A percentile compares a stretch with the other conserved stretches of the same genome.
Conservation (phyloP, 164 flowering plant species). For the Santalum album region DNA sequence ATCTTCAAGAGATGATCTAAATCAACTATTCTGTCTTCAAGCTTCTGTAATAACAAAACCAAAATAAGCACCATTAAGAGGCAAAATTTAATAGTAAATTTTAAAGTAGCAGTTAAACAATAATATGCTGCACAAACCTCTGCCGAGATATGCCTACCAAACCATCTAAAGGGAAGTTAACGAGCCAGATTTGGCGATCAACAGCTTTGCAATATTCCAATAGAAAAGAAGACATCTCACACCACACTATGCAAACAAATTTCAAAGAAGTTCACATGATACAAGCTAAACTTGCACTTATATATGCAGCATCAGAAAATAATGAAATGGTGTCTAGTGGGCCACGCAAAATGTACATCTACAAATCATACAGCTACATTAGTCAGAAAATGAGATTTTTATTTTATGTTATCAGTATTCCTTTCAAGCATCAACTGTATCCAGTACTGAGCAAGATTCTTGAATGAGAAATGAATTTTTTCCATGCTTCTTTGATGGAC, state of each 20-base stretch:
- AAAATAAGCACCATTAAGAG: constrained; percentile 4
- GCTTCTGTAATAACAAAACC: constrained; percentile 69
- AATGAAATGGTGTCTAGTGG: constrained; percentile 76
- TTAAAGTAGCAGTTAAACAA: constrained; percentile 1
- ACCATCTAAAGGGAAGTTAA: constrained; percentile 95
- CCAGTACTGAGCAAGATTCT: constrained; percentile 28
- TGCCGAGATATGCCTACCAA: constrained; percentile 69
- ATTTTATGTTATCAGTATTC: too few species aligned
- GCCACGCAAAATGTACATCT: constrained; percentile 92
- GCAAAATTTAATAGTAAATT: background rate
- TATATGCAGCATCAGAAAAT: constrained; percentile 92
- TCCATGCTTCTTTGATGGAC: constrained; percentile 90
- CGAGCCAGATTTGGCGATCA: constrained; percentile 98
- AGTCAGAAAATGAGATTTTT: background rate
- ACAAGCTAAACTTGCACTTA: constrained; percentile 97
- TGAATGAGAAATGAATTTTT: constrained; percentile 96
- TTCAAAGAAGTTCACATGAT: constrained; percentile 97
- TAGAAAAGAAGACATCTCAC: constrained; percentile 82
- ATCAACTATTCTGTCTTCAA: constrained; percentile 82
- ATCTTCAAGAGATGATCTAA: constrained; percentile 76
- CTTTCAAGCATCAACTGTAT: background rate
- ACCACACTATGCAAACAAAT: constrained; percentile 96
- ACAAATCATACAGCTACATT: constrained; percentile 20
- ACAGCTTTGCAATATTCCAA: constrained; percentile 96
- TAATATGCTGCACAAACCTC: constrained; percentile 45